Base-by-base conservation (phyloP, 371 early-diverging fungal genomes). In the Mucor piriformis region DNA sequence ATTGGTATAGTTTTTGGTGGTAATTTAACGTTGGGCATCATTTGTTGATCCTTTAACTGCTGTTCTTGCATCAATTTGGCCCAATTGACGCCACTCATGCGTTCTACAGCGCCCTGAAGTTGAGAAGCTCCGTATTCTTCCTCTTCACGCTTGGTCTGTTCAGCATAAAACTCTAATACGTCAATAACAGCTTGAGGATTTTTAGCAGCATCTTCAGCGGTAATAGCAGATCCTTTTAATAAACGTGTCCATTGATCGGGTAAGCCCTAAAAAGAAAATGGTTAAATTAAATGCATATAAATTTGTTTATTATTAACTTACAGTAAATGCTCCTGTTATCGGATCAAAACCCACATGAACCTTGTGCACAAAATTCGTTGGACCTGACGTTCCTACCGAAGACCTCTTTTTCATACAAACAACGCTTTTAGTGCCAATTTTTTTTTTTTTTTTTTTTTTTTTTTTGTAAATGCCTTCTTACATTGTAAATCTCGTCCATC, bases 101-200 rank as follows among this genome's bases (percentile, higher is more conserved):
- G 57, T 55, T 72, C 69, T 15, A 72, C 73, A 13, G 69, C 64
- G 11, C 73, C 70, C 48, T 48, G 64, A 37, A 63, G 57, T 20
- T 63, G 56, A 25, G 62, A 70, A n/a, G 63, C 68, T 34, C 74
- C 83, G 54, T 81, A 80, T 47, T 75, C 77, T 43, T 74, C 79
- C 51, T 76, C 73, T 55, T 85, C 82, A 21, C 81, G 64, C 56
- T 80, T 76, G 35, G 83, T 82, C 61, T 87, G 84, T 68, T 93
- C 94, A 13, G 97, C 94, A 76, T 96, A 98, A 72, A 97, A 98
- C 67, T 96, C 96, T 40, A 97, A 82, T 24, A 95, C 97, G 65
- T 96, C 96, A 40, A 97, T 73, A 46, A 98, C 97, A n/a, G 96
- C 96, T 70, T 96, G 96, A 10, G 98, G 98, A 69, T 97, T 93